phyloP scores from a whole-genome alignment of 1,139 yeast genomes.

The Candida anutae region DNA sequence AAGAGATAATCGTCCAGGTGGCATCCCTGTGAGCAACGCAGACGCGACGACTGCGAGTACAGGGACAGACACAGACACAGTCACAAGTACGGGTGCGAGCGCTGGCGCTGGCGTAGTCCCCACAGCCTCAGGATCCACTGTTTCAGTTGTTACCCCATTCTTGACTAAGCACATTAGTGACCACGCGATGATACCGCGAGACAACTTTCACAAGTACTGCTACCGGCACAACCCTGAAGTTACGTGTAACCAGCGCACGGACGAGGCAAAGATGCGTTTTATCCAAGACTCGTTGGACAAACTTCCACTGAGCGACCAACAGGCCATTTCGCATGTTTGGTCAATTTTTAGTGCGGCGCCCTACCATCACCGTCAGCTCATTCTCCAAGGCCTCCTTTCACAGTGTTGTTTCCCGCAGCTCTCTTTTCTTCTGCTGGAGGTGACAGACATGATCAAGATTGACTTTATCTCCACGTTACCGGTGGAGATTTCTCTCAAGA shows the following conservation, averaged over 20 bases:
- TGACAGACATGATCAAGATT: constrained; percentile 70
- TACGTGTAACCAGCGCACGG: constrained; percentile 62
- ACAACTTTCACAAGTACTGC: constrained; percentile 61
- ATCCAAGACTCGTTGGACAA: constrained; percentile 54
- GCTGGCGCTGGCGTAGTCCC: too few species aligned
- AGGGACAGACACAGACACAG: too few species aligned
- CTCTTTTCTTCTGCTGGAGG: constrained; percentile 73
- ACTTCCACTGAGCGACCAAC: constrained; percentile 55
- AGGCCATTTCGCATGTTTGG: constrained; percentile 72
- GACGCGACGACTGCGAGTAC: too few species aligned
- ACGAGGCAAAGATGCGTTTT: constrained; percentile 54
- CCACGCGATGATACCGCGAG: constrained; percentile 35
- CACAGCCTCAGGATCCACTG: too few species aligned
- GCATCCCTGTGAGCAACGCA: too few species aligned
- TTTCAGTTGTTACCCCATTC: constrained; percentile 40
- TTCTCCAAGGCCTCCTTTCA: constrained; percentile 73
- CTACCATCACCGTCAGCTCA: constrained; percentile 58
- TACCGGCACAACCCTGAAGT: constrained; percentile 89
- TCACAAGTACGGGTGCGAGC: too few species aligned
- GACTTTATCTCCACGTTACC: constrained; percentile 86
- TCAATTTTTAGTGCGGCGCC: constrained; percentile 70
- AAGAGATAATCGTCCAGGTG: too few species aligned
- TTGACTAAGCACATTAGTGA: constrained; percentile 38
- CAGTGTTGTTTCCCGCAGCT: constrained; percentile 95
- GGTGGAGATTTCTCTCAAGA: constrained; percentile 73